Evolutionary conservation across 2,329 filamentous ascomycete genomes (phyloP), one percentile per base, ranked within the genome.

Genomic region (Dryadomyces quercivorus): DNA sequence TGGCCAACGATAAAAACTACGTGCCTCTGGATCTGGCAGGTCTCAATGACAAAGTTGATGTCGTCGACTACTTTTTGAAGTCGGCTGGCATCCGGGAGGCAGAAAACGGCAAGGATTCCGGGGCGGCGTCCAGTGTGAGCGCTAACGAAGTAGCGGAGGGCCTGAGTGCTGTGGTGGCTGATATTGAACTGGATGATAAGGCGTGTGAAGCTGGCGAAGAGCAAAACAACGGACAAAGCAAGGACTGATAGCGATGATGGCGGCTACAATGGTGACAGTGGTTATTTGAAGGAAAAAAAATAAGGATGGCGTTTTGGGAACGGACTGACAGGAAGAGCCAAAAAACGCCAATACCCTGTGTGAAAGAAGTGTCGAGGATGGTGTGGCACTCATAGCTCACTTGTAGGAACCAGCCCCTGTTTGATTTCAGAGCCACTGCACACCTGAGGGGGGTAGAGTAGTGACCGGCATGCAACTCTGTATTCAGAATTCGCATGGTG

Each of bases 1-100:
- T 89, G 36, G 84, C 84, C 64, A 97, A 97, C 66, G 81, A 84
- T 64, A 86, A 86, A 50, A 90, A 94, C 31, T 88, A 95, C 62
- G 85, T 91, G 61, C 82, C 86, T 2, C 73, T 90, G 2, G 88
- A 89, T 62, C 73, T 89, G 61, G 86, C 86, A 16, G 81, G 86
- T 66, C 76, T 86, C 61, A 81, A 82, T 59, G 80, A 84, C 61
- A 83, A 87, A 73, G 73, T 74, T 52, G 75, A 81, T 7, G 80
- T 86, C 10, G 81, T 82, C 3, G 76, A 83, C 55, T 81, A 77
- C 65, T 82, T 82, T 62, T 59, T 82, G 47, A 66, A 70, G n/a
- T 69, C 74, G 56, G 71, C 47, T 5, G 47, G 48, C 1, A 34
- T 73, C 20, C 70, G 69, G 49, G 69, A 69, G 50, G 59, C 80